Percentiles rank a stretch among this genome's conserved stretches.
These are phyloP conservation scores for Fusarium napiforme DNA, from an alignment of 2,329 filamentous ascomycete genomes.

Conservation along the genomic window DNA sequence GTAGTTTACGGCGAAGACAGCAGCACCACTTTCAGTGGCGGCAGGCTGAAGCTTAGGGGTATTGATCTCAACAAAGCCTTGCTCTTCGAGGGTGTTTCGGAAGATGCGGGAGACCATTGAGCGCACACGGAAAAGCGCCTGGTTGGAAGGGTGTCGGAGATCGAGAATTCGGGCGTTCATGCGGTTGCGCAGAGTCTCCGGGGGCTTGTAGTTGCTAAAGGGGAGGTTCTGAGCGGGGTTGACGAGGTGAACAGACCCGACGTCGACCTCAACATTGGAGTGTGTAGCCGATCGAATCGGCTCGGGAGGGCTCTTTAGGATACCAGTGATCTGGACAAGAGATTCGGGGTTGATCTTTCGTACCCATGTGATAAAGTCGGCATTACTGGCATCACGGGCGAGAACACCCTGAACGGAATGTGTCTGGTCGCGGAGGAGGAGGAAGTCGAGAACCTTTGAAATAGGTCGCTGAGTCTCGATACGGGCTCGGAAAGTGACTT, in stretches of 20 bases:
- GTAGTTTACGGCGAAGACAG: slow-evolving; percentile 92
- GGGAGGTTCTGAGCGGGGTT: slow-evolving; percentile 61
- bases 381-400: slow-evolving; percentile 53
- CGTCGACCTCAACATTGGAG: slow-evolving; percentile 78
- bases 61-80: slow-evolving; percentile 91
- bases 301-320: slow-evolving; percentile 77
- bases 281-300: slow-evolving; percentile 80
- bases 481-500: slow-evolving; percentile 56
- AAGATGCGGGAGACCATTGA: slow-evolving; percentile 84
- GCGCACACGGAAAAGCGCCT: slow-evolving; percentile 88
- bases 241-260: slow-evolving; percentile 66
- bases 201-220: slow-evolving; percentile 69
- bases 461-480: slow-evolving; percentile 77
- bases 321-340: slow-evolving; percentile 80
- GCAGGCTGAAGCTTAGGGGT: slow-evolving; percentile 91
- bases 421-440: slow-evolving; percentile 86
- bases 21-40: slow-evolving; percentile 90
- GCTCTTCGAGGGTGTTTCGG: slow-evolving; percentile 76
- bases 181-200: slow-evolving; percentile 74
- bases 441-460: slow-evolving; percentile 84
- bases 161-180: slow-evolving; percentile 84
- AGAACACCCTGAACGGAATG: slow-evolving; percentile 87
- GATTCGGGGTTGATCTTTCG: slow-evolving; percentile 84
- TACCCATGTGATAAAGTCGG: slow-evolving; percentile 86
- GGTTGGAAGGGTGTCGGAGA: slow-evolving; percentile 84